Evolutionary conservation across 202 grass and related monocot genomes (phyloP).

Genomic region (Carex sylvatica): DNA sequence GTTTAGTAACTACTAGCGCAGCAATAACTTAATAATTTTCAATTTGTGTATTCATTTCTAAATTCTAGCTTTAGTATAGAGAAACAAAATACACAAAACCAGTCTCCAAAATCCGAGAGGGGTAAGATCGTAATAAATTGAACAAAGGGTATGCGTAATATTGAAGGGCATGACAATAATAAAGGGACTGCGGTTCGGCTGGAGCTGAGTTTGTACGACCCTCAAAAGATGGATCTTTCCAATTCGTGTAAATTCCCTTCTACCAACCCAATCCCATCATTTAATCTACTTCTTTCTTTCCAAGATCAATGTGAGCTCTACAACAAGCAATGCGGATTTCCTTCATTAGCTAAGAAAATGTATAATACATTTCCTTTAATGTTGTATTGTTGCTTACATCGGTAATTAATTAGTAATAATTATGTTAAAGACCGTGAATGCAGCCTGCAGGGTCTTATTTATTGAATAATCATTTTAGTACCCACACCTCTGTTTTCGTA

Average conservation of each 20-base stretch:
- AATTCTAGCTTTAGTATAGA: too few species aligned
- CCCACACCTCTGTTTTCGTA: too few species aligned
- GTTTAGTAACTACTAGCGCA: too few species aligned
- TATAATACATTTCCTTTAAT: neutral
- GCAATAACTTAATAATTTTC: too few species aligned
- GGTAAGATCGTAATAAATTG: neutral
- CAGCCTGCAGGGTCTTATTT: too few species aligned
- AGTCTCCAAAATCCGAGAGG: neutral
- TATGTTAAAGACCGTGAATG: too few species aligned
- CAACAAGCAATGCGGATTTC: neutral
- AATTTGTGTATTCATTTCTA: too few species aligned
- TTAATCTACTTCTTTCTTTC: neutral
- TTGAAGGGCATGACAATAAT: neutral
- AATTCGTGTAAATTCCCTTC: constrained; percentile 10
- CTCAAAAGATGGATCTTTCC: neutral
- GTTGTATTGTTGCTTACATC: neutral
- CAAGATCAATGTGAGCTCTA: too few species aligned
- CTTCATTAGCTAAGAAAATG: neutral
- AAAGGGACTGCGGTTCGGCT: neutral
- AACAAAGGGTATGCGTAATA: neutral
- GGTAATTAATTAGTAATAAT: neutral
- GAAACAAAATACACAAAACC: too few species aligned
- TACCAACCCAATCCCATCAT: neutral
- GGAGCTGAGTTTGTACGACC: neutral
- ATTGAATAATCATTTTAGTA: too few species aligned